phyloP scores from a whole-genome alignment of 306 rosid genomes.

The Glycine latifolia region DNA sequence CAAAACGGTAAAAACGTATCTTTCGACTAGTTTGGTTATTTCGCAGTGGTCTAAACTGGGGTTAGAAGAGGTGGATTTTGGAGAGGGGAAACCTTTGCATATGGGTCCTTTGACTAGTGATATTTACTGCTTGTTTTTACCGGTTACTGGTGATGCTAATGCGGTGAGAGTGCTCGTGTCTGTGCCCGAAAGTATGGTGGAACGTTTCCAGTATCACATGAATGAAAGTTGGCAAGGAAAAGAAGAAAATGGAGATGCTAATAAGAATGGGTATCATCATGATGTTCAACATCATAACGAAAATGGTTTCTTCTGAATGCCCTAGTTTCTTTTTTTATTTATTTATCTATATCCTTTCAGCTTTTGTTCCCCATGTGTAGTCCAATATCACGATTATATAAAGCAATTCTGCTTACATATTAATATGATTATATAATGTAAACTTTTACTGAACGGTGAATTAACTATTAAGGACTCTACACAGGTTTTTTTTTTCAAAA shows the following conservation, averaged over 20 bases:
- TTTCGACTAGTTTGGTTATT: constrained; percentile 69
- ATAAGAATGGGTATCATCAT: no score
- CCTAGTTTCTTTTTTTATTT: no score
- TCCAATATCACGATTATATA: no score
- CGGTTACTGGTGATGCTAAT: constrained; percentile 55
- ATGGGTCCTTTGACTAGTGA: constrained; percentile 81
- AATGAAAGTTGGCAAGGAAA: not conserved
- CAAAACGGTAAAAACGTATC: constrained; percentile 62
- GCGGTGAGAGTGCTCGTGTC: constrained; percentile 70
- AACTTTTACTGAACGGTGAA: no score
- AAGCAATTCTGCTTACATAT: no score
- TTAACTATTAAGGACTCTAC: no score
- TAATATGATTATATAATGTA: no score
- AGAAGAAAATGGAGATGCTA: not conserved
- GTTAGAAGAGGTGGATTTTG: constrained; percentile 82
- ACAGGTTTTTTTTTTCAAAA: no score
- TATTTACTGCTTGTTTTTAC: constrained; percentile 82
- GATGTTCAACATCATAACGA: no score
- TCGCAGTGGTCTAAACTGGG: constrained; percentile 85
- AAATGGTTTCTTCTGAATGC: constrained; percentile 8
- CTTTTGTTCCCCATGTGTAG: no score
- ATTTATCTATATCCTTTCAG: no score
- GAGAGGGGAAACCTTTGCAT: constrained; percentile 67
- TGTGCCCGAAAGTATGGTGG: constrained; percentile 61
- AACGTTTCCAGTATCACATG: constrained; percentile 62